Conservation (phyloP, 768 basidiomycete species). For the Lyophyllum semitale region DNA sequence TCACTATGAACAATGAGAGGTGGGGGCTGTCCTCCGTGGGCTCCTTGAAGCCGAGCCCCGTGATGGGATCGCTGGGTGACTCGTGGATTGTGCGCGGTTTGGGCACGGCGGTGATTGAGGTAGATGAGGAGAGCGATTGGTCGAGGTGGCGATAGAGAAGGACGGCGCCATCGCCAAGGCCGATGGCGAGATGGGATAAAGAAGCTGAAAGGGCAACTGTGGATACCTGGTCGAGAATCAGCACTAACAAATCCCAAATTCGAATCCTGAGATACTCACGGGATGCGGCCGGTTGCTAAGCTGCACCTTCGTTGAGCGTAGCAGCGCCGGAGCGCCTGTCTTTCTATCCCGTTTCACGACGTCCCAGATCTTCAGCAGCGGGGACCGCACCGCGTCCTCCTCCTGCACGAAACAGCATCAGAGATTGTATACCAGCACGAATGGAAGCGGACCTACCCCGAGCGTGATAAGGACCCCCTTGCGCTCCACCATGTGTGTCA, state of each 20-base stretch:
- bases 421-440: constrained; percentile 1
- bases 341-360: constrained; percentile 70
- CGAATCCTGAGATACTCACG: constrained; percentile 37
- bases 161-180: constrained; percentile 93
- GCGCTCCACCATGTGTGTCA: constrained; percentile 85
- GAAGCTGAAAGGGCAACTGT: constrained; percentile 77
- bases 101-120: constrained; percentile 73
- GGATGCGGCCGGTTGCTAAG: constrained; percentile 79
- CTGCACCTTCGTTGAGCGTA: constrained; percentile 79
- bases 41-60: constrained; percentile 87
- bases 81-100: constrained; percentile 87
- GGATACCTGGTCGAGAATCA: constrained; percentile 53
- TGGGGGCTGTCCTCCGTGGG: constrained; percentile 45
- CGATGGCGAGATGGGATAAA: constrained; percentile 86
- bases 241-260: neutral
- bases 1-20: constrained; percentile 82
- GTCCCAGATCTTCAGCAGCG: constrained; percentile 89
- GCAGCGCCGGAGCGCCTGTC: constrained; percentile 57
- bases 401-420: constrained; percentile 50
- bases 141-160: constrained; percentile 89
- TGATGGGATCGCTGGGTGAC: constrained; percentile 84
- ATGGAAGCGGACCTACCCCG: constrained; percentile 58
- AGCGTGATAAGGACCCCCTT: constrained; percentile 84
- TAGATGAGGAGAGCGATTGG: constrained; percentile 79
- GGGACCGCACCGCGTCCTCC: constrained; percentile 66